A percentile compares a stretch with the other conserved stretches of the same genome.
phyloP scores from a whole-genome alignment of 2,329 filamentous ascomycete species.

The Aspergillus niger region DNA sequence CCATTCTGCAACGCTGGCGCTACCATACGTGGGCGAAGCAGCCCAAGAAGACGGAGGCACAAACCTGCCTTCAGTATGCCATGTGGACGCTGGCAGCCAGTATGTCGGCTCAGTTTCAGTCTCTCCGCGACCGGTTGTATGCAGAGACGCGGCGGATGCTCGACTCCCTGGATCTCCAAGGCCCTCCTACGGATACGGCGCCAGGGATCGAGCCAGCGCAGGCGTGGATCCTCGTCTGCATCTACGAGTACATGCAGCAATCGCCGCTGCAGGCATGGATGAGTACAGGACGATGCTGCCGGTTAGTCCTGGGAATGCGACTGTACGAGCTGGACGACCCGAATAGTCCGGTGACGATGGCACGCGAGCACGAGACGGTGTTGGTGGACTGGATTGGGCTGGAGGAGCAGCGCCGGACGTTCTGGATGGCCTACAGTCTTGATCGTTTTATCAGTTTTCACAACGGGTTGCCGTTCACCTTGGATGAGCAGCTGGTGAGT shows the following conservation, averaged over 20 bases:
- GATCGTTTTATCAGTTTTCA: conserved; percentile 41
- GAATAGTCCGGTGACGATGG: conserved; percentile 17
- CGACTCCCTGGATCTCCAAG: conserved; percentile 21
- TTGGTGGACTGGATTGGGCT: conserved; percentile 31
- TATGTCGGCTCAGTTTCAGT: conserved; percentile 35
- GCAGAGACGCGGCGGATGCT: conserved; percentile 29
- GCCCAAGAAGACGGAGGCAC: conserved; percentile 18
- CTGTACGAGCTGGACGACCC: conserved; percentile 40
- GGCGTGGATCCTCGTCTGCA: conserved; percentile 40
- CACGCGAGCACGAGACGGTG: conserved; percentile 13
- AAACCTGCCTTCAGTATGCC: conserved; percentile 36
- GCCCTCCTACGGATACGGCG: conserved; percentile 6
- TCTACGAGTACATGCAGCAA: conserved; percentile 42
- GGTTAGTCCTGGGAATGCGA: conserved; percentile 40
- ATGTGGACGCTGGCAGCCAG: conserved; percentile 43
- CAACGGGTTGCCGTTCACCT: conserved; percentile 32
- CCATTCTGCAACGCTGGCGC: conserved; percentile 32
- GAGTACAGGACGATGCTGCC: conserved; percentile 40
- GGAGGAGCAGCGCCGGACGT: conserved; percentile 41
- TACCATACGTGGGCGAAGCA: conserved; percentile 31
- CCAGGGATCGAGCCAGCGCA: conserved; percentile 37
- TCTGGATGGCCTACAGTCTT: conserved; percentile 45
- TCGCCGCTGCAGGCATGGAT: conserved; percentile 40
- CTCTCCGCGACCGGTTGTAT: conserved; percentile 30
- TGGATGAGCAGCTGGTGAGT: conserved; percentile 30